Evolutionary conservation across 202 grass and related monocot genomes (phyloP).

Genomic region (Dendrocalamus latiflorus): DNA sequence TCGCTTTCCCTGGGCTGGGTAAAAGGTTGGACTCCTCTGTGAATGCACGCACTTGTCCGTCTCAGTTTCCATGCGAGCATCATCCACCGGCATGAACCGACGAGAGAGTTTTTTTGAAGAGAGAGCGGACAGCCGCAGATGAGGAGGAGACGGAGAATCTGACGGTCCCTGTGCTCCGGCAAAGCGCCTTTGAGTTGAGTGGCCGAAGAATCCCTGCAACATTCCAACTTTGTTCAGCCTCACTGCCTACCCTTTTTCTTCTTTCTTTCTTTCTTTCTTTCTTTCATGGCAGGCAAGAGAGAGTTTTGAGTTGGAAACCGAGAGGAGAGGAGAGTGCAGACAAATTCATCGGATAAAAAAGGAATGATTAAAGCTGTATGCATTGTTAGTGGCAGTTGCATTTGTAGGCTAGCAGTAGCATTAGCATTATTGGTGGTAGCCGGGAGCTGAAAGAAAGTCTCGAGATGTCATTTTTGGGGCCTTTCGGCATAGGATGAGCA

Average conservation of each 20-base stretch:
- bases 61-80: background rate
- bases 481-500: background rate
- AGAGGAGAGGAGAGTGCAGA: background rate
- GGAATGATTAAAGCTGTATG: background rate
- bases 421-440: slow-evolving; percentile 14
- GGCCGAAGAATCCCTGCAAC: slow-evolving; percentile 35
- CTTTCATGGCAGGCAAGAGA: background rate
- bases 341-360: background rate
- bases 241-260: background rate
- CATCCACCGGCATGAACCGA: background rate
- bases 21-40: background rate
- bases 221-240: background rate
- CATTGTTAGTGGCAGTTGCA: background rate
- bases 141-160: slow-evolving; percentile 2
- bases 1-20: background rate
- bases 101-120: slow-evolving; percentile 20
- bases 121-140: slow-evolving; percentile 19
- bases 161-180: slow-evolving; percentile 17
- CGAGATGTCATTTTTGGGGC: background rate
- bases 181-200: slow-evolving; percentile 1
- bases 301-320: background rate
- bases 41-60: background rate
- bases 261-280: background rate
- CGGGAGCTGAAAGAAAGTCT: background rate
- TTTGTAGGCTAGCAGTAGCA: background rate